phyloP scores from a whole-genome alignment of 345 rosid species.

The Hirschfeldia incana region DNA sequence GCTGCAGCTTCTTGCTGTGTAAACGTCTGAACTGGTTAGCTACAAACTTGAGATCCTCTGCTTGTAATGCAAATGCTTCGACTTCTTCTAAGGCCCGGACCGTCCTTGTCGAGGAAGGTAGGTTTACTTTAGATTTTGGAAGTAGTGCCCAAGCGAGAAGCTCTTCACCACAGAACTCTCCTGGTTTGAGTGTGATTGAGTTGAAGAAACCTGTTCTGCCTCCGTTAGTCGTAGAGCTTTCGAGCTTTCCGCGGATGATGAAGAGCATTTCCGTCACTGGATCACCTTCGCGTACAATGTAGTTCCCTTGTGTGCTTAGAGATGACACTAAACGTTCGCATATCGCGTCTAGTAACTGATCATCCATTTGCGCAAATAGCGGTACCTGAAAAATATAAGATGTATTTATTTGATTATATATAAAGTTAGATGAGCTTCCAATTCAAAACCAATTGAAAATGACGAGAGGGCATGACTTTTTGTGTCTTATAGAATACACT shows the following conservation, averaged over 20 bases:
- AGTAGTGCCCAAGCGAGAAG: conserved; percentile 69
- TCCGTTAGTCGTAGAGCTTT: conserved; percentile 66
- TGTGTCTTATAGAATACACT: conserved; percentile 20
- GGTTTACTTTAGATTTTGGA: conserved; percentile 51
- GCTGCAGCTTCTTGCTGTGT: conserved; percentile 66
- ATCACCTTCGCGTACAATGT: conserved; percentile 64
- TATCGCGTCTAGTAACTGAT: conserved; percentile 66
- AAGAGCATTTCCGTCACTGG: conserved; percentile 66
- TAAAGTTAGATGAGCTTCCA: too few species aligned
- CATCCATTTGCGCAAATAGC: conserved; percentile 66
- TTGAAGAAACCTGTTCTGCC: conserved; percentile 68
- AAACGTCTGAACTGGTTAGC: conserved; percentile 65
- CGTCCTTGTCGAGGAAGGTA: conserved; percentile 67
- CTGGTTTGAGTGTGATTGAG: conserved; percentile 55
- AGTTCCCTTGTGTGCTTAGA: conserved; percentile 61
- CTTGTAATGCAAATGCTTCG: conserved; percentile 65
- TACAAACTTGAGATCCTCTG: conserved; percentile 64
- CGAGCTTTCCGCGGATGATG: conserved; percentile 57
- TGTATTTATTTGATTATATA: too few species aligned
- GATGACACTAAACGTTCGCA: conserved; percentile 61
- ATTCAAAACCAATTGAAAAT: too few species aligned
- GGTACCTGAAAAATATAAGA: conserved; percentile 46
- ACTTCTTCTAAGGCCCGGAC: conserved; percentile 59
- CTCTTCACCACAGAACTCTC: conserved; percentile 71
- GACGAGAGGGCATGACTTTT: too few species aligned